A percentile compares a stretch with the other conserved stretches of the same genome.
Evolutionary conservation across 2,329 filamentous ascomycete genomes (phyloP).

Genomic region (Ilyonectria sp.): DNA sequence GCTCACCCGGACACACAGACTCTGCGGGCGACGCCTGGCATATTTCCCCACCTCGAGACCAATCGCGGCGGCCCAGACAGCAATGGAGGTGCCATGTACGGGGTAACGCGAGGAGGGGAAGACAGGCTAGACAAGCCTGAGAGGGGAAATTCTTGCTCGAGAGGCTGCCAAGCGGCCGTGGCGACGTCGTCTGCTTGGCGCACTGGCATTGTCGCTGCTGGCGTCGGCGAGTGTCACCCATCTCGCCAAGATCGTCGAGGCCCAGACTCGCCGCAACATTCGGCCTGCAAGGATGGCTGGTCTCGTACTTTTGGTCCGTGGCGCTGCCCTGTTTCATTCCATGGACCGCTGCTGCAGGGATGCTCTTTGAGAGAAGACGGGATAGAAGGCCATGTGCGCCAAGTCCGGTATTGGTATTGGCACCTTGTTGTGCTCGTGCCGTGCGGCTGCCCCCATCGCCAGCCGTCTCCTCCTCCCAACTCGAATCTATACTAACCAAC

Average conservation of each 20-base stretch:
- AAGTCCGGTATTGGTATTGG: conserved; percentile 10
- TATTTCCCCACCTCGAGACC: conserved; percentile 35
- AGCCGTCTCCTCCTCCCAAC: background rate
- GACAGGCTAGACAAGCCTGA: conserved; percentile 17
- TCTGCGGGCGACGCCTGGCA: conserved; percentile 10
- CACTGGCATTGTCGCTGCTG: conserved; percentile 18
- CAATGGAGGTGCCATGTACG: conserved; percentile 31
- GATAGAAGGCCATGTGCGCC: conserved; percentile 22
- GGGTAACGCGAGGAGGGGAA: conserved; percentile 28
- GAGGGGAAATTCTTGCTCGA: conserved; percentile 22
- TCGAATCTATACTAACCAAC: background rate
- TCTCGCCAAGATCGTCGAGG: conserved; percentile 27
- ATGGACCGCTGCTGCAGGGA: conserved; percentile 13
- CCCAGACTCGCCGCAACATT: conserved; percentile 36
- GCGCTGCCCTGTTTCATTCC: conserved; percentile 38
- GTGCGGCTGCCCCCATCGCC: background rate
- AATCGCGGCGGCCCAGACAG: conserved; percentile 34
- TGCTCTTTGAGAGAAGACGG: background rate
- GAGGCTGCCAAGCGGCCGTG: conserved; percentile 22
- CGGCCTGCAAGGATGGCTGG: conserved; percentile 28
- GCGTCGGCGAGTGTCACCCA: conserved; percentile 28
- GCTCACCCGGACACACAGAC: conserved; percentile 15
- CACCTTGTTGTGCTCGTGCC: background rate
- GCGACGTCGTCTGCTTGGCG: conserved; percentile 7
- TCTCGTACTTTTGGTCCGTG: conserved; percentile 13